Base-by-base conservation (phyloP, 2,329 filamentous ascomycete species). In the Raffaelea arxii region DNA sequence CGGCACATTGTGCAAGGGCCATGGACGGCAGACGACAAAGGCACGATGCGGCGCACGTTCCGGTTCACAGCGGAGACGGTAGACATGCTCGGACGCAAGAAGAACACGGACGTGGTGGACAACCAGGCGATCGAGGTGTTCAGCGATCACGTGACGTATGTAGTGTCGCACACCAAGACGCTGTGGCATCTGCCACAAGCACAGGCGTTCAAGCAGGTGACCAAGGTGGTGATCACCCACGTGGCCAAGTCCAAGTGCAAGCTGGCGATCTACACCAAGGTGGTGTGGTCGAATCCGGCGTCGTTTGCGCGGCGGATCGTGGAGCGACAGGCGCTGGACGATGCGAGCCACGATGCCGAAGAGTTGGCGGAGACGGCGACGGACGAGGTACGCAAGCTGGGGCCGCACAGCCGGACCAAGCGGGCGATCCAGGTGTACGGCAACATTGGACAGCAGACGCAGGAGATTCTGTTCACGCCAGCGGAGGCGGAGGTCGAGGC, bases 201-300 rank as follows among this genome's bases (percentile, higher is more conserved):
- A 45, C 73, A 80, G 42, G 77, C 80, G 44, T 94, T 97, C 65
- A 82, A 83, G 55, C 70, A 96, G 21, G 78, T 94, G 48, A 91
- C 80, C 54, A 96, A 95, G 65, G 81, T 95, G 52, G 88, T 96
- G 53, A 92, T 98, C 52, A 96, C 92, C 3, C 88, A 97, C 59
- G 76, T 91, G 50, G 82, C 88, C 44, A 97, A 97, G 66, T 89
- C 86, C 12, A 89, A 84, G 62, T 94, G 88, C 64, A 96, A 92
- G 66, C 77, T 98, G 46, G 84, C 89, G 23, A 78, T 97, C 38
- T 94, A 87, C 65, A 86, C 82, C 45, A 85, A 84, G 57, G 79
- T 95, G n/a, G 85, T 88, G 55, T 97, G 92, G 92, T 74, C 79
- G 23, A 84, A 80, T 53, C 70, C 77, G 46, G 82, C 81, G 11